Conservation (phyloP, 805 yeast species). For the Cyberlindnera mycetangii region DNA sequence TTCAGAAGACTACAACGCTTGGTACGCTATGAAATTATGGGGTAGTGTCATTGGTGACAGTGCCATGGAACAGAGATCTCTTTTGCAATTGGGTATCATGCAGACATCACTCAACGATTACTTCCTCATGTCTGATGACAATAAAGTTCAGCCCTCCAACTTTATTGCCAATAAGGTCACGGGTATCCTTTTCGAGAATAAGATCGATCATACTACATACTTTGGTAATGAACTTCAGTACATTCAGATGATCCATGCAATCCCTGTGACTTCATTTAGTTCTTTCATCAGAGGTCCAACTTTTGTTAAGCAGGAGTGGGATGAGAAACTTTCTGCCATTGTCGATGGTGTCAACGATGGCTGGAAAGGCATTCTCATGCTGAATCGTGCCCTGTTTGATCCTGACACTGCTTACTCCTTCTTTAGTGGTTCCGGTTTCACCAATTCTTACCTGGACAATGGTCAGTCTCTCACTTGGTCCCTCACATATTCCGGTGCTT, state of each 20-base stretch:
- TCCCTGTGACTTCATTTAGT: slow-evolving; percentile 69
- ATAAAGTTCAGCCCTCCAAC: slow-evolving; percentile 52
- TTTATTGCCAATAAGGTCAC: slow-evolving; percentile 63
- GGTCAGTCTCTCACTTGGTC: slow-evolving; percentile 92
- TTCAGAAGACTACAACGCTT: slow-evolving; percentile 72
- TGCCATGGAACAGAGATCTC: slow-evolving; percentile 51
- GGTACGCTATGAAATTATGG: slow-evolving; percentile 66
- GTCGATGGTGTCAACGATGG: slow-evolving; percentile 55
- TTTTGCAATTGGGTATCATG: slow-evolving; percentile 60
- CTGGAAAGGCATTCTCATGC: slow-evolving; percentile 70
- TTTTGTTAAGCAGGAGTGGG: slow-evolving; percentile 67
- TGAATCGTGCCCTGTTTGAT: slow-evolving; percentile 72
- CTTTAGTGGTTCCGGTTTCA: slow-evolving; percentile 55
- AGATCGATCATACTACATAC: slow-evolving; percentile 69
- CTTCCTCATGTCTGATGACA: slow-evolving; percentile 52
- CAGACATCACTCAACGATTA: slow-evolving; percentile 50
- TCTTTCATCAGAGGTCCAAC: slow-evolving; percentile 52
- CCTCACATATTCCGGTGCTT: slow-evolving; percentile 62
- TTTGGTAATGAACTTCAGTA: slow-evolving; percentile 72
- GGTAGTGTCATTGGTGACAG: slow-evolving; percentile 52
- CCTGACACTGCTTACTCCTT: slow-evolving; percentile 61
- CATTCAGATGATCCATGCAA: slow-evolving; percentile 77
- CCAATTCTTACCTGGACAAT: slow-evolving; percentile 58
- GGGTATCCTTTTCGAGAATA: slow-evolving; percentile 73
- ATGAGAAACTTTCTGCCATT: slow-evolving; percentile 42